phyloP scores from a whole-genome alignment of 345 rosid genomes.

The Combretum micranthum region DNA sequence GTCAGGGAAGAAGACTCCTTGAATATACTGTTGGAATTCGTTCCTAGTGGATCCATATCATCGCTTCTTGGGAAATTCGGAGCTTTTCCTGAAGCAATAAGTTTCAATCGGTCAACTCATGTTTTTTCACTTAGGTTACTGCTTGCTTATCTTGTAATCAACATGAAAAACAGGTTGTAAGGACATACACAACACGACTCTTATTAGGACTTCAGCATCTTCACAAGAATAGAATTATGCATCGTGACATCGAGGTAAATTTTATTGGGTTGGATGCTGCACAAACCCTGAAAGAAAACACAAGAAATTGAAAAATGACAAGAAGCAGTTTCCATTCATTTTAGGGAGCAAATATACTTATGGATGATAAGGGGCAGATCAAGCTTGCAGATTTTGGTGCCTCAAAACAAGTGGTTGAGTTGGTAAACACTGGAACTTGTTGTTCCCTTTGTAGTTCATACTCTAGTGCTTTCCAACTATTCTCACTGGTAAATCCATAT shows the following conservation, averaged over 20 bases:
- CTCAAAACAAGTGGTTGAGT: slow-evolving; percentile 89
- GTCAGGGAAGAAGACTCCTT: slow-evolving; percentile 80
- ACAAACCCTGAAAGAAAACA: too few species aligned
- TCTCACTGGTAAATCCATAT: slow-evolving; percentile 4
- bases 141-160: slow-evolving; percentile 12
- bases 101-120: slow-evolving; percentile 17
- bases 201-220: slow-evolving; percentile 78
- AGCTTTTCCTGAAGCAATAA: slow-evolving; percentile 84
- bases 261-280: background rate
- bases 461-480: slow-evolving; percentile 11
- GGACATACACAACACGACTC: slow-evolving; percentile 68
- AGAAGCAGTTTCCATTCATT: slow-evolving; percentile 5
- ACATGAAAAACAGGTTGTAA: slow-evolving; percentile 51
- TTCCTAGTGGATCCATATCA: slow-evolving; percentile 90
- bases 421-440: slow-evolving; percentile 34
- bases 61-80: slow-evolving; percentile 93
- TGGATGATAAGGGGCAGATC: slow-evolving; percentile 90
- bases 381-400: slow-evolving; percentile 99
- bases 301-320: too few species aligned
- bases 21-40: slow-evolving; percentile 84
- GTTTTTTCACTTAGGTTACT: slow-evolving; percentile 6
- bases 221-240: slow-evolving; percentile 86
- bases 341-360: slow-evolving; percentile 95
- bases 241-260: slow-evolving; percentile 83
- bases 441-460: slow-evolving; percentile 3